Base-by-base conservation (phyloP, 1,284 basidiomycete genomes). In the Trichosporon ovoides region DNA sequence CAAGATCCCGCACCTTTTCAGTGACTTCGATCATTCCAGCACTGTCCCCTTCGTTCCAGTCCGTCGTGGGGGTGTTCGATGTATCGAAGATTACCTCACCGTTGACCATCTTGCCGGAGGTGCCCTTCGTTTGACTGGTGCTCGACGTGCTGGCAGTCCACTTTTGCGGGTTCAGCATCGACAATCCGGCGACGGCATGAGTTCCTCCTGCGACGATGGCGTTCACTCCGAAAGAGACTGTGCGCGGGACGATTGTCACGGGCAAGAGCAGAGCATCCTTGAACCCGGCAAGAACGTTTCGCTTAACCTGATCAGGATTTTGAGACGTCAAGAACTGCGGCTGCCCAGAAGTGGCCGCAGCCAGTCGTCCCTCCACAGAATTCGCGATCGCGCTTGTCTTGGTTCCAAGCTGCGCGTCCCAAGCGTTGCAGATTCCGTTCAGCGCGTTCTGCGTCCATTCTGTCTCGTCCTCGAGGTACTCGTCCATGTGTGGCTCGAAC, bases 401-500 rank as follows among this genome's bases (percentile, higher is more conserved):
- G 1, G 58, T 52, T 11, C 57, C 66, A 24, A 70, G 60, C 40
- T 68, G 79, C 7, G 54, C 59, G 57, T 93, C 86, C 92, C 92
- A 97, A 1, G 80, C 81, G 58, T 85, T 83, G 71, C 88, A 93
- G 20, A 89, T 87, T 1, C 77, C 78, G 51, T 90, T 87, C 60
- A 98, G 85, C 0, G 82, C 80, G 7, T 80, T 81, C 68, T 90
- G 90, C 52, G 91, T 82, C 69, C 84, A 85, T 58, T 95, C 91
- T 6, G 88, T 83, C 75, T 98, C 96, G 69, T 96, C 91, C 60
- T 91, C 87, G 3, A 98, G 85, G 69, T 98, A 98, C 68, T 96
- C 94, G 71, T 94, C 92, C 87, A 98, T 92, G 73, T 95, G 89
- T 3, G 83, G 79, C 74, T 96, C 93, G 70, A 96, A 98, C 89